phyloP scores from a whole-genome alignment of 495 filamentous ascomycete species.

The Bryoglossum gracile region DNA sequence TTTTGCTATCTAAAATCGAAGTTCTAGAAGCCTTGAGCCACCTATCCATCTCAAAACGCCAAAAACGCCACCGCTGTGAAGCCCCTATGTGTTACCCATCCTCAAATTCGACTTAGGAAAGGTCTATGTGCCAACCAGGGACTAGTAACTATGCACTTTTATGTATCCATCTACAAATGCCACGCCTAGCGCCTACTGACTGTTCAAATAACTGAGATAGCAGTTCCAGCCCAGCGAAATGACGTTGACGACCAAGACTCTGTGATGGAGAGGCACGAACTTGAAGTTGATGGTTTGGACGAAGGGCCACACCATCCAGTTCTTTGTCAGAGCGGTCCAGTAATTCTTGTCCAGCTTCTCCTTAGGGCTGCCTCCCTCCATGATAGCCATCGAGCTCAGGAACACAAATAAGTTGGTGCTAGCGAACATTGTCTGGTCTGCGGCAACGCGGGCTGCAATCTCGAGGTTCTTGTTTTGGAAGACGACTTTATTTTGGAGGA shows the following conservation, averaged over 20 bases:
- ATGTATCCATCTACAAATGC: not conserved
- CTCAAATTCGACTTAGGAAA: slow-evolving; percentile 7
- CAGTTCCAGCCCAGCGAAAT: slow-evolving; percentile 88
- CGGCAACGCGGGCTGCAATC: slow-evolving; percentile 71
- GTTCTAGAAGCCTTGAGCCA: no score
- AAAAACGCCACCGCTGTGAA: slow-evolving; percentile 18
- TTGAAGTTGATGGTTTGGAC: slow-evolving; percentile 91
- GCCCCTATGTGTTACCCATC: slow-evolving; percentile 9
- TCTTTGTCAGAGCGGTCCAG: slow-evolving; percentile 61
- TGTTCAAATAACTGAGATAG: slow-evolving; percentile 83
- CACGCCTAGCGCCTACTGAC: no score
- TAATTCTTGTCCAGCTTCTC: slow-evolving; percentile 70
- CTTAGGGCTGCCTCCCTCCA: slow-evolving; percentile 68
- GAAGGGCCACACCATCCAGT: slow-evolving; percentile 88
- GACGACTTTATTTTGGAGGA: slow-evolving; percentile 64
- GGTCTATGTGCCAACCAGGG: not conserved
- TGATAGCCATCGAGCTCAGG: slow-evolving; percentile 74
- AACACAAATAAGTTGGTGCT: slow-evolving; percentile 75
- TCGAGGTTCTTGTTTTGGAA: slow-evolving; percentile 58
- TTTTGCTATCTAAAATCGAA: no score
- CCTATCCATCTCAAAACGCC: no score
- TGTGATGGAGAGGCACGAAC: slow-evolving; percentile 76
- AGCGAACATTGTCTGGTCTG: slow-evolving; percentile 83
- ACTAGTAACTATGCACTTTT: no score
- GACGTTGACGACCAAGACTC: slow-evolving; percentile 84